Percentiles rank a stretch among this genome's conserved stretches.
Evolutionary conservation across 352 stramenopile species (phyloP).

Genomic region (Phytophthora pinifolia): DNA sequence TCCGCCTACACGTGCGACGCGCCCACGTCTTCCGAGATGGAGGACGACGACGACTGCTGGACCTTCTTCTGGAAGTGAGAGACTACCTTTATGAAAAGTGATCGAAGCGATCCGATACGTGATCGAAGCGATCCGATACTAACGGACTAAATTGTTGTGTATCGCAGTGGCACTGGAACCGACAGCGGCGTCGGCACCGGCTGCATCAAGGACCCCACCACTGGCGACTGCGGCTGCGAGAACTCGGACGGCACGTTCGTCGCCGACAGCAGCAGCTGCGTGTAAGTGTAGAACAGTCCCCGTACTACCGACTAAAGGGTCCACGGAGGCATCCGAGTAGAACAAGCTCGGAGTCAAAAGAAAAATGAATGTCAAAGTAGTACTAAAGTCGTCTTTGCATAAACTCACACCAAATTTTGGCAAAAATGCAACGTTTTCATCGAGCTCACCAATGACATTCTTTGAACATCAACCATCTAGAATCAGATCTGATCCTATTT

Average conservation of each 20-base stretch:
- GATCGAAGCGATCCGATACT: constrained; percentile 1
- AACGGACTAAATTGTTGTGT: constrained; percentile 4
- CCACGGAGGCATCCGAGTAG: too few relatives aligned
- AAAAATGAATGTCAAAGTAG: too few relatives aligned
- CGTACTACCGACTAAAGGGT: too few relatives aligned
- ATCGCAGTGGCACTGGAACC: constrained; percentile 21
- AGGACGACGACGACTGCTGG: constrained; percentile 27
- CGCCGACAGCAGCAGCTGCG: constrained; percentile 24
- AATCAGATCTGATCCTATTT: too few relatives aligned
- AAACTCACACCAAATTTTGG: too few relatives aligned
- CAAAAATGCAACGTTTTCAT: too few relatives aligned
- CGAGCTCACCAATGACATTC: too few relatives aligned
- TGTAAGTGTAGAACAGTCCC: constrained; percentile 8
- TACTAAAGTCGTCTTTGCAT: too few relatives aligned
- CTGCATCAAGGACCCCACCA: constrained; percentile 30
- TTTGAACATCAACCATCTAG: too few relatives aligned
- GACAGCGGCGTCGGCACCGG: constrained; percentile 20
- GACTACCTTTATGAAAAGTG: not conserved
- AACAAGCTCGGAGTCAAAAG: too few relatives aligned
- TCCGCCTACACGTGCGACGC: constrained; percentile 30
- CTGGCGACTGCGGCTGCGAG: constrained; percentile 33
- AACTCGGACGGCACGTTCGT: constrained; percentile 35
- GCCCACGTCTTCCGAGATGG: constrained; percentile 13
- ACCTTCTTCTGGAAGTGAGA: constrained; percentile 44
- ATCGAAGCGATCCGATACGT: constrained; percentile 1